Conservation (phyloP, 352 stramenopile species). For the Phytopythium mirpurense region DNA sequence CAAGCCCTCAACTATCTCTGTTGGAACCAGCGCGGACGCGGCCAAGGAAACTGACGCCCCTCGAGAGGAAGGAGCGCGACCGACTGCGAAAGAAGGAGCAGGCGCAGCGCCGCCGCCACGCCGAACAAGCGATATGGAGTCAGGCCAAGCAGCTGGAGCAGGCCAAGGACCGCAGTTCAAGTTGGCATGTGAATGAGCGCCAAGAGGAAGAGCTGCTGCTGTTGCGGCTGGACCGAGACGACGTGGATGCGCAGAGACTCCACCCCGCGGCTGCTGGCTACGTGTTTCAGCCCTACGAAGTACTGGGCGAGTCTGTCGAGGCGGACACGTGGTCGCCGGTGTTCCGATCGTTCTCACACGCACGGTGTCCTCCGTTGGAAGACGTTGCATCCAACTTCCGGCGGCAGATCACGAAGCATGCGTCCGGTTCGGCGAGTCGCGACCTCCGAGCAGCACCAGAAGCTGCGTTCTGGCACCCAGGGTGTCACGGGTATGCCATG, state of each 20-base stretch:
- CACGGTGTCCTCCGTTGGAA: conserved; percentile 35
- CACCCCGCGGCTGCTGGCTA: conserved; percentile 57
- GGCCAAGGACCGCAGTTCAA: conserved; percentile 17
- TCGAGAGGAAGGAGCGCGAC: conserved; percentile 52
- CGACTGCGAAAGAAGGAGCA: conserved; percentile 46
- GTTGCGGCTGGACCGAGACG: conserved; percentile 51
- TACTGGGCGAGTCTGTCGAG: background rate
- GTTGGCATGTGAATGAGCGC: conserved; percentile 42
- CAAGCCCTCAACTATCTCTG: background rate
- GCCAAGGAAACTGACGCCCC: conserved; percentile 26
- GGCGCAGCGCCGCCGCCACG: conserved; percentile 28
- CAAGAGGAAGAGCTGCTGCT: conserved; percentile 68
- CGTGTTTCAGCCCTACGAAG: conserved; percentile 13
- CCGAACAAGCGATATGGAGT: conserved; percentile 25
- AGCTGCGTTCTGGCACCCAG: conserved; percentile 40
- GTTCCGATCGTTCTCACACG: conserved; percentile 49
- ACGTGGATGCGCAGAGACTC: conserved; percentile 41
- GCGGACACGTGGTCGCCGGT: conserved; percentile 27
- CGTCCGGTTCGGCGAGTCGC: background rate
- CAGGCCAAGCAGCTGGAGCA: conserved; percentile 22
- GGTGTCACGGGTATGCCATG: conserved; percentile 52
- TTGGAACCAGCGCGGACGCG: conserved; percentile 7
- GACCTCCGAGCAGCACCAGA: conserved; percentile 8
- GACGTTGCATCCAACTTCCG: conserved; percentile 8
- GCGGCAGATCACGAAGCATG: conserved; percentile 1